Conservation (phyloP, 192 early-diverging fungal genomes). For the Podochytrium sp. region DNA sequence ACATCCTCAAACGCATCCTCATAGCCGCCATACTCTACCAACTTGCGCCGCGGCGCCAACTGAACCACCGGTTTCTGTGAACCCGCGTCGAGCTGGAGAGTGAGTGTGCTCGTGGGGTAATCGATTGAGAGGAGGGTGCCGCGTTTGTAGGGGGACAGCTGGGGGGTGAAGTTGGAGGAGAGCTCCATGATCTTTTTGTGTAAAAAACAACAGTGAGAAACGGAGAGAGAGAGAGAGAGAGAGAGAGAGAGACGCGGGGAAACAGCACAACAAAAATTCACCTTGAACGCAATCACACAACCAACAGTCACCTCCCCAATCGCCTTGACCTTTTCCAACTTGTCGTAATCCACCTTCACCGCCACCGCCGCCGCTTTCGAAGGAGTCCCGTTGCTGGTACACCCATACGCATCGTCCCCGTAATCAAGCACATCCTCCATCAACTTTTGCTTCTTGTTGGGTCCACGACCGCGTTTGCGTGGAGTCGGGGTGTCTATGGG, state of each 20-base stretch:
- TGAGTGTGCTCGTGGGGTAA: background rate
- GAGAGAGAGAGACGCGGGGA: too few relatives aligned
- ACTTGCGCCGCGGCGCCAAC: background rate
- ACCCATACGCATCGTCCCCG: constrained; percentile 4
- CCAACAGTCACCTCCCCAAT: too few relatives aligned
- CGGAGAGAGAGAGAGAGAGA: too few relatives aligned
- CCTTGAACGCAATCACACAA: background rate
- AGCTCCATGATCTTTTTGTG: background rate
- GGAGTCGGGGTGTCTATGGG: background rate
- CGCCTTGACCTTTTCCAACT: background rate
- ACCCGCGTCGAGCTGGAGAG: background rate
- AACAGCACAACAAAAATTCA: too few relatives aligned
- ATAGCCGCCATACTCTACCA: background rate
- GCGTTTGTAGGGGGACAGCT: background rate
- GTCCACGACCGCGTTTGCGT: background rate
- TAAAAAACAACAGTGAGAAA: too few relatives aligned
- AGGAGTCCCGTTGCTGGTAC: background rate
- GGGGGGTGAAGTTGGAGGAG: background rate
- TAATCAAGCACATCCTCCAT: constrained; percentile 2
- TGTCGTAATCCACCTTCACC: background rate
- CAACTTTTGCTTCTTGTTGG: background rate
- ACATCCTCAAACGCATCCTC: background rate
- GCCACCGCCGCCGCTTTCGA: background rate
- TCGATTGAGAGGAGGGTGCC: background rate
- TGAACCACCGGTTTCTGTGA: background rate